Evolutionary conservation across 495 filamentous ascomycete species (phyloP).

Genomic region (Rhizodiscina lignyota): DNA sequence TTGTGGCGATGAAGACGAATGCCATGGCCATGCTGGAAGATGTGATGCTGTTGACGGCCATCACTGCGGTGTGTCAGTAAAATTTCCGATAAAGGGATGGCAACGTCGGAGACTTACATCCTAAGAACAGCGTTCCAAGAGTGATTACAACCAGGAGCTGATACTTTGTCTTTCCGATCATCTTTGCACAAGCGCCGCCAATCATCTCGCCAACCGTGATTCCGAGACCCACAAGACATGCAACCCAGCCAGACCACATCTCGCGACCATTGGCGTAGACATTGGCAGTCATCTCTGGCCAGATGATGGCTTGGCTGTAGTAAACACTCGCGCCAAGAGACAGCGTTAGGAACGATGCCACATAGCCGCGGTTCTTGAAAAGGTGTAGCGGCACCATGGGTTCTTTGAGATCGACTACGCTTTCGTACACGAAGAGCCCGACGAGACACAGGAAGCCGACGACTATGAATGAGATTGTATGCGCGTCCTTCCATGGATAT

Average conservation of each 20-base stretch:
- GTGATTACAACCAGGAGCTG: constrained; percentile 7
- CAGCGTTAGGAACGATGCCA: constrained; percentile 7
- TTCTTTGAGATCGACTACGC: constrained; percentile 8
- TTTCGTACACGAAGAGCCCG: constrained; percentile 24
- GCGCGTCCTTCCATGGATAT: constrained; percentile 25
- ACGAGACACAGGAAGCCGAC: constrained; percentile 21
- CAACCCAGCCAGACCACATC: constrained; percentile 12
- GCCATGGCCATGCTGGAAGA: constrained; percentile 6
- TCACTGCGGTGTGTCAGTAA: background rate
- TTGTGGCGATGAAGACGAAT: constrained; percentile 8
- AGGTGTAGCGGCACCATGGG: constrained; percentile 11
- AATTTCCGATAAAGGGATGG: background rate
- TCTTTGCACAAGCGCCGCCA: too few species aligned
- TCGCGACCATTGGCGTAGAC: constrained; percentile 6
- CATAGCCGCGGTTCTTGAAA: constrained; percentile 8
- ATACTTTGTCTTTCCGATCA: too few species aligned
- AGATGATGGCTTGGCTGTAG: constrained; percentile 9
- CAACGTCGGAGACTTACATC: constrained; percentile 4
- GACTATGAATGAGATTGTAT: constrained; percentile 24
- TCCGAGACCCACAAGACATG: background rate
- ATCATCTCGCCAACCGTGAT: background rate
- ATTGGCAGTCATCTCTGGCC: constrained; percentile 9
- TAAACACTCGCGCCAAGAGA: constrained; percentile 11
- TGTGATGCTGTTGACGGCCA: constrained; percentile 2
- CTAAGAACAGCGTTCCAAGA: constrained; percentile 7